Conservation (phyloP, 768 basidiomycete species). For the Asterophora lycoperdoides region DNA sequence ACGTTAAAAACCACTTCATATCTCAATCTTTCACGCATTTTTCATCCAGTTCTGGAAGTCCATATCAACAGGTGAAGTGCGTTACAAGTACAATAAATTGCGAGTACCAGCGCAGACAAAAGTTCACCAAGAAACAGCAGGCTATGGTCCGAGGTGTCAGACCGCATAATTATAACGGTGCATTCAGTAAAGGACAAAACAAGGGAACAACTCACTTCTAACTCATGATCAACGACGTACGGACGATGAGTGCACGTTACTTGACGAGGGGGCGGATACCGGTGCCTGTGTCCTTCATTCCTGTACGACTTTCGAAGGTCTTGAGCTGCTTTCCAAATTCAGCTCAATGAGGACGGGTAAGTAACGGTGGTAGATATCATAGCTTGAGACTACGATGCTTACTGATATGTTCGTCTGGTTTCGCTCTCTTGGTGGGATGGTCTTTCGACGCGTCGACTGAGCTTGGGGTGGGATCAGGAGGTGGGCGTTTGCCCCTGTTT, state of each 20-base stretch:
- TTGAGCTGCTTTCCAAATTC: constrained; percentile 40
- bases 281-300: constrained; percentile 40
- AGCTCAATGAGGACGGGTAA: constrained; percentile 18
- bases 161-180: too few relatives aligned
- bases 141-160: too few relatives aligned
- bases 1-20: not conserved
- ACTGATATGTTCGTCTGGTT: constrained; percentile 31
- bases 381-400: constrained; percentile 10
- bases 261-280: constrained; percentile 43
- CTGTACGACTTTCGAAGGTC: constrained; percentile 29
- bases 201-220: constrained; percentile 7
- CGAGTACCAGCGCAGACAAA: not conserved
- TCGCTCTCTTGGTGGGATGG: constrained; percentile 37
- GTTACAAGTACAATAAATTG: too few relatives aligned
- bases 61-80: too few relatives aligned
- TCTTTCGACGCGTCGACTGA: constrained; percentile 26
- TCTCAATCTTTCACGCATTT: not conserved
- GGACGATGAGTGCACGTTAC: constrained; percentile 19
- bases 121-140: not conserved
- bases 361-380: not conserved
- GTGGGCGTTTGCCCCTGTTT: constrained; percentile 53
- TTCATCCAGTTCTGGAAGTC: too few relatives aligned
- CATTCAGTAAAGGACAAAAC: not conserved
- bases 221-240: not conserved
- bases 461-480: constrained; percentile 31